phyloP scores from a whole-genome alignment of 257 asterid species.

The Solanum dulcamara region DNA sequence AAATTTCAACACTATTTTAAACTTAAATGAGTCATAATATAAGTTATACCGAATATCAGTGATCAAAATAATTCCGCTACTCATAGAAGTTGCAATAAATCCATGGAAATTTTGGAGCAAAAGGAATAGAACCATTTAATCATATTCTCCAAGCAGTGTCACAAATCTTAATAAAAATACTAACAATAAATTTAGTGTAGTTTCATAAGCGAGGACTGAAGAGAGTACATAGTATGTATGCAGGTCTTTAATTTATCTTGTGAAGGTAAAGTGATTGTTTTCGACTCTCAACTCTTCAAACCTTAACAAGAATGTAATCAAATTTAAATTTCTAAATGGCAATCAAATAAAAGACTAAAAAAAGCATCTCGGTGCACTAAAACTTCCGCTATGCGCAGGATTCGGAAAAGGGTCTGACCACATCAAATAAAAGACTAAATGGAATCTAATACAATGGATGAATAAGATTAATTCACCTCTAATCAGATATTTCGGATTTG shows the following conservation, averaged over 20 bases:
- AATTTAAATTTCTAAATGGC: not conserved
- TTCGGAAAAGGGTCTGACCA: no score
- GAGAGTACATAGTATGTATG: no score
- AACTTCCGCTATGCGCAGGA: no score
- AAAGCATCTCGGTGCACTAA: no score
- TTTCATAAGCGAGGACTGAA: no score
- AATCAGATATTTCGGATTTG: not conserved
- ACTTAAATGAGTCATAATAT: not conserved
- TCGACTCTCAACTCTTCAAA: no score
- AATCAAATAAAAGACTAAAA: not conserved
- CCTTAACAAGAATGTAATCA: not conserved
- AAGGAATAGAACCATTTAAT: not conserved
- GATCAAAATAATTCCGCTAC: not conserved
- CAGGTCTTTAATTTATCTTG: no score
- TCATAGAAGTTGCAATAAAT: not conserved
- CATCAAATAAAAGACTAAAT: not conserved
- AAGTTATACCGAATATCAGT: not conserved
- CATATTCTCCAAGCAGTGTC: not conserved
- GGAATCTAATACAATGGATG: not conserved
- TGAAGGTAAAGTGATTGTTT: no score
- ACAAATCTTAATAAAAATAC: not conserved
- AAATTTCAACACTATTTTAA: rapidly evolving
- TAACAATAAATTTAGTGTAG: no score
- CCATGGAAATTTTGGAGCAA: not conserved
- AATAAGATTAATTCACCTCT: not conserved